phyloP scores from a whole-genome alignment of 192 early-diverging fungal species.

The Gamsiella multidivaricata region DNA sequence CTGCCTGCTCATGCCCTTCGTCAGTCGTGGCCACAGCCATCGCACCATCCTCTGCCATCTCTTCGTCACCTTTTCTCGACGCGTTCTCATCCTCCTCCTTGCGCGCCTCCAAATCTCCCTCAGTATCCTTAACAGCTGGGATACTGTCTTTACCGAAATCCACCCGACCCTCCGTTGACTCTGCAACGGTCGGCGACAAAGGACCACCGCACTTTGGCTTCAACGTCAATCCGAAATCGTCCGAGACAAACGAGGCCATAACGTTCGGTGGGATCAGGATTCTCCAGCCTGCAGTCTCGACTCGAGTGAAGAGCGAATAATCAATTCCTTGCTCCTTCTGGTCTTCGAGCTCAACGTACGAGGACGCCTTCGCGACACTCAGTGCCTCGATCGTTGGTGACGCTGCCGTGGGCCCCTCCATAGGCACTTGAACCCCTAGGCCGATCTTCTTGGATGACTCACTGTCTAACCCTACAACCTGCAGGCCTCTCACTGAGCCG shows the following conservation, averaged over 20 bases:
- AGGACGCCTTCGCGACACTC: slow-evolving; percentile 20
- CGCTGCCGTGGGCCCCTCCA: not conserved
- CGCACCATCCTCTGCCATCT: not conserved
- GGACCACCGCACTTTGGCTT: slow-evolving; percentile 18
- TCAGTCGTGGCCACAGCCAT: not conserved
- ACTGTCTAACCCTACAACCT: slow-evolving; percentile 23
- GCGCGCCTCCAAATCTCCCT: not conserved
- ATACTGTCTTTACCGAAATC: too few relatives aligned
- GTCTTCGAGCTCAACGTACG: slow-evolving; percentile 15
- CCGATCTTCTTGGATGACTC: slow-evolving; percentile 15
- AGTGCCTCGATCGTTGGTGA: slow-evolving; percentile 23
- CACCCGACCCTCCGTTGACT: not conserved
- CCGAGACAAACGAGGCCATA: slow-evolving; percentile 27
- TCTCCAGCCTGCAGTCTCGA: slow-evolving; percentile 43
- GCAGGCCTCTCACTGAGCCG: not conserved
- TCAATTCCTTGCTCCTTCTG: slow-evolving; percentile 39
- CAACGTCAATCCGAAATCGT: slow-evolving; percentile 33
- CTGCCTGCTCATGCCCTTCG: too few relatives aligned
- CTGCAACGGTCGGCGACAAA: not conserved
- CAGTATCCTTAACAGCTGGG: not conserved
- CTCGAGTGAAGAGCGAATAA: slow-evolving; percentile 33
- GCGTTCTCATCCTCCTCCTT: not conserved
- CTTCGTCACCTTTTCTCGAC: not conserved
- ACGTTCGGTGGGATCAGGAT: slow-evolving; percentile 46
- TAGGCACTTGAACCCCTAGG: slow-evolving; percentile 11